phyloP scores from a whole-genome alignment of 495 filamentous ascomycete genomes.

The Clohesyomyces aquaticus region DNA sequence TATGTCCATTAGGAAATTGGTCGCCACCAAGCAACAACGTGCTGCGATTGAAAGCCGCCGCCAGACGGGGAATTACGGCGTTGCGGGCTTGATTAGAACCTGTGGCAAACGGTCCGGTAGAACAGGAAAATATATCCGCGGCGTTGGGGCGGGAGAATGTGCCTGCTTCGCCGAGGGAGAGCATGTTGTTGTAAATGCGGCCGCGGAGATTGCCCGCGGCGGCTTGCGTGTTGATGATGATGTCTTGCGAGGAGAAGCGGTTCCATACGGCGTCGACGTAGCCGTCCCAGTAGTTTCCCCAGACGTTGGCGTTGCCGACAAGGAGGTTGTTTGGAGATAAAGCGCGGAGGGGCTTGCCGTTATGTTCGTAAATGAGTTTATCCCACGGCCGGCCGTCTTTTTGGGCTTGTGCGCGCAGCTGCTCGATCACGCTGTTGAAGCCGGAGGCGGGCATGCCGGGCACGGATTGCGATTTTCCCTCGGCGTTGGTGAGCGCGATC shows the following conservation, averaged over 20 bases:
- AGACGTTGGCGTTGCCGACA: slow-evolving; percentile 59
- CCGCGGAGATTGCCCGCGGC: slow-evolving; percentile 56
- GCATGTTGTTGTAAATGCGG: slow-evolving; percentile 52
- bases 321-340: slow-evolving; percentile 69
- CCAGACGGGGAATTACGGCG: slow-evolving; percentile 65
- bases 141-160: slow-evolving; percentile 62
- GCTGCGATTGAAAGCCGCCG: slow-evolving; percentile 70
- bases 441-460: slow-evolving; percentile 61
- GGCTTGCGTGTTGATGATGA: slow-evolving; percentile 69
- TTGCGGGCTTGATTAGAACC: slow-evolving; percentile 53
- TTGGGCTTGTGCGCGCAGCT: slow-evolving; percentile 57
- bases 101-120: slow-evolving; percentile 67
- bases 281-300: slow-evolving; percentile 63
- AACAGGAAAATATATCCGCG: slow-evolving; percentile 71
- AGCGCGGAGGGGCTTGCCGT: slow-evolving; percentile 61
- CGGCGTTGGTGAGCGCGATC: slow-evolving; percentile 59
- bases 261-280: slow-evolving; percentile 69
- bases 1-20: slow-evolving; percentile 55
- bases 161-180: slow-evolving; percentile 56
- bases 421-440: slow-evolving; percentile 58
- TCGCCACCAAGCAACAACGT: slow-evolving; percentile 57
- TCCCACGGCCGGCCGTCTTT: slow-evolving; percentile 66
- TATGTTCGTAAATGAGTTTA: slow-evolving; percentile 59
- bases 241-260: slow-evolving; percentile 54
- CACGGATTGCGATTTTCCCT: slow-evolving; percentile 59